Percentiles rank a stretch among this genome's conserved stretches.
Conservation (phyloP, 176 grass and related monocot species). For the Phoenix roebelenii region DNA sequence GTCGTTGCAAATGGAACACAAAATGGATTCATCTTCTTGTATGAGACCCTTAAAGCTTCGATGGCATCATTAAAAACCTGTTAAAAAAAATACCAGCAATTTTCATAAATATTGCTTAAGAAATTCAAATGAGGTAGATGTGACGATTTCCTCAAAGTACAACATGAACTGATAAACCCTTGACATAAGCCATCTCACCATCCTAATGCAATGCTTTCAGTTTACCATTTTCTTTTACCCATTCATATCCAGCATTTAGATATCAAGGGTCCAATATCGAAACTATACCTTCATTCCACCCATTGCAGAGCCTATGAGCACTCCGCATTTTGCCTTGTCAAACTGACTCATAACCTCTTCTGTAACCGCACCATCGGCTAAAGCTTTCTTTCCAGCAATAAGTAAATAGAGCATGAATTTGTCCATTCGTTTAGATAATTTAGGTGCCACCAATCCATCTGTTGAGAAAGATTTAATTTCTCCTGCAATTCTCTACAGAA, state of each 20-base stretch:
- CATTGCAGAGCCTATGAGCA: constrained; percentile 97
- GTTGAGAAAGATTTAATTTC: constrained; percentile 93
- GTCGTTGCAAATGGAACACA: constrained; percentile 99
- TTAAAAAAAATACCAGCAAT: constrained; percentile 3
- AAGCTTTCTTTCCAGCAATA: constrained; percentile 89
- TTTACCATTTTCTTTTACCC: no score
- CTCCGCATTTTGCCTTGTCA: constrained; percentile 91
- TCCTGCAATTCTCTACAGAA: constrained; percentile 88
- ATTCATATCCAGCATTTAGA: no score
- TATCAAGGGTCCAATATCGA: no score
- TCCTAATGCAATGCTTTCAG: no score
- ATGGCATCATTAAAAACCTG: constrained; percentile 97
- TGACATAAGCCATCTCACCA: no score
- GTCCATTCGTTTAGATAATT: constrained; percentile 89
- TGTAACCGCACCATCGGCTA: constrained; percentile 76
- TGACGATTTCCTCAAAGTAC: no score
- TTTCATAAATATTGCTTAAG: constrained; percentile 16
- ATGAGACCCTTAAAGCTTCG: constrained; percentile 94
- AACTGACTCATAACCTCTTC: constrained; percentile 70
- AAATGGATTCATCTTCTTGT: constrained; percentile 99
- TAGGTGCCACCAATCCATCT: constrained; percentile 82
- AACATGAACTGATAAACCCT: no score
- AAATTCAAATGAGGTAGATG: not conserved
- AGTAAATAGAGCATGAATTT: constrained; percentile 99
- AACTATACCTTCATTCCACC: constrained; percentile 86